Base-by-base conservation (phyloP, 2,329 filamentous ascomycete species). In the Penicillium sp. region DNA sequence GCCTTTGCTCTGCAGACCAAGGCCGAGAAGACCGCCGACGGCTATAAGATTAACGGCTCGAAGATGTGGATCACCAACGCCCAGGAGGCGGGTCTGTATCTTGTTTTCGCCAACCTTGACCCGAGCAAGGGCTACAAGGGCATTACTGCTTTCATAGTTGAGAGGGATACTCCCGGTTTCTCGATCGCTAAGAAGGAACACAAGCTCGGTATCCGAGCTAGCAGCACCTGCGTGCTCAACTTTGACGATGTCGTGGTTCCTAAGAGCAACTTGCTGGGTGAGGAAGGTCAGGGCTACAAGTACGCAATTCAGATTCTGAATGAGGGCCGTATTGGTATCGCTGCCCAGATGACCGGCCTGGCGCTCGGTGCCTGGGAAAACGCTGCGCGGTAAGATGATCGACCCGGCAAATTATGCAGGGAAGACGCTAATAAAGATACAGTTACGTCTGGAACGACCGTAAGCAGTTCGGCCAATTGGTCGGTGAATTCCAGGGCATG, bases 21-120 rank as follows among this genome's bases (percentile, higher is more conserved):
- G 73, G 94, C 94, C 41, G 86, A 84, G 52, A 89, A 92, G 79
- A 94, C 90, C 0, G 81, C 85, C 21, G 82, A 85, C 59, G 91
- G 93, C 31, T 99, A 93, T 79, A 86, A 82, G 75, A 88, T 99
- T 74, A 88, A 85, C 56, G 94, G 94, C 45, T 86, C 85, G 74
- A 99, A 99, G 84, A 99, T 99, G 94, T 99, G 94, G 94, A 99
- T 99, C 76, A 99, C 94, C 59, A 99, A 99, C 81, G 88, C 89
- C 46, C 86, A 93, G 78, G 94, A 99, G 77, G 88, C 94, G 18
- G 85, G 86, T 54, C 87, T 97, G 79, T 99, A 96, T 78, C 93
- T 99, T 68, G 94, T 99, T 53, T 99, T 99, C 70, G 94, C 94
- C 68, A 99, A 96, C 76, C 80, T 99, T 36, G 87, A 96, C 70